A percentile compares a stretch with the other conserved stretches of the same genome.
Evolutionary conservation across 208 protist species (phyloP).

Genomic region (Leishmania amazonensis): DNA sequence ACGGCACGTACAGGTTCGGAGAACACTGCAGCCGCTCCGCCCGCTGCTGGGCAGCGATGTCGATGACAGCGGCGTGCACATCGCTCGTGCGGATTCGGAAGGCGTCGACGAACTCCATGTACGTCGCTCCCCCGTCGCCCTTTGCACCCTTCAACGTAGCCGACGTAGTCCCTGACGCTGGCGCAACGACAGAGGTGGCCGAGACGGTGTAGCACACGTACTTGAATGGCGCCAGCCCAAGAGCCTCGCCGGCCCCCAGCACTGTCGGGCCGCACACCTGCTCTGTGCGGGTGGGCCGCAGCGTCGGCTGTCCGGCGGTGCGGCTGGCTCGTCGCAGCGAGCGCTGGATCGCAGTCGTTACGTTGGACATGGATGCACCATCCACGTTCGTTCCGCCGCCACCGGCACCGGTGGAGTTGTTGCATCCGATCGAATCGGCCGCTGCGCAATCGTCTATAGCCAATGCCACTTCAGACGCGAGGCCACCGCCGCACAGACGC

Average conservation of each 20-base stretch:
- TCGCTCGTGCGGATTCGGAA: constrained; percentile 70
- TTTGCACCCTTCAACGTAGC: not conserved
- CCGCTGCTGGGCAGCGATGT: constrained; percentile 34
- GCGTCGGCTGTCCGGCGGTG: constrained; percentile 76
- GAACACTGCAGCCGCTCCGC: constrained; percentile 10
- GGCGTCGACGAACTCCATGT: constrained; percentile 45
- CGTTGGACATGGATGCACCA: constrained; percentile 56
- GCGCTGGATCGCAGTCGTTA: constrained; percentile 74
- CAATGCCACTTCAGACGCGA: constrained; percentile 15
- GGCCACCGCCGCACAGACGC: constrained; percentile 52
- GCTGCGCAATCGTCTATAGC: constrained; percentile 4
- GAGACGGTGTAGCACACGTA: constrained; percentile 59
- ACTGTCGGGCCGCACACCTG: constrained; percentile 60
- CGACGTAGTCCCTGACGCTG: not conserved
- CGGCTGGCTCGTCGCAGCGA: constrained; percentile 67
- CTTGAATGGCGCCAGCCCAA: constrained; percentile 68
- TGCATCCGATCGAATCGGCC: not conserved
- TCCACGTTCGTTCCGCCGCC: constrained; percentile 31
- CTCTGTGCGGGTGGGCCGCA: constrained; percentile 59
- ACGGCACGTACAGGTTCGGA: constrained; percentile 19
- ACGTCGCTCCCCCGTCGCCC: constrained; percentile 8
- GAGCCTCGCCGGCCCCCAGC: constrained; percentile 64
- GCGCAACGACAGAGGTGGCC: constrained; percentile 14
- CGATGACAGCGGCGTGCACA: constrained; percentile 65
- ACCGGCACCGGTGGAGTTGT: constrained; percentile 22